Percentiles rank a stretch among this genome's conserved stretches.
phyloP scores from a whole-genome alignment of 352 stramenopile species.

The Globisporangium splendens region DNA sequence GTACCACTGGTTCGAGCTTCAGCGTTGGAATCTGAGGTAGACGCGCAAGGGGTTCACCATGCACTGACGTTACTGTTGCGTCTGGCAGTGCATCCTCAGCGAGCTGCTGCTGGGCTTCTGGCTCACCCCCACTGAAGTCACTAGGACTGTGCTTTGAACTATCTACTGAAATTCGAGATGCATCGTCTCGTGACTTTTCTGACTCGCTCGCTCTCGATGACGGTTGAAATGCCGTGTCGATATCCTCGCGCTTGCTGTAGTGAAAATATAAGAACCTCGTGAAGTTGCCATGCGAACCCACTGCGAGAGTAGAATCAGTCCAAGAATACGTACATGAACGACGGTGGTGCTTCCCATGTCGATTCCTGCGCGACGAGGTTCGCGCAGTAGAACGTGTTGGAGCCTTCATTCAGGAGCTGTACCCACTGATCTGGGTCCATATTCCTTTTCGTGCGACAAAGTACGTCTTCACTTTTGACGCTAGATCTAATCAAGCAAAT shows the following conservation, averaged over 20 bases:
- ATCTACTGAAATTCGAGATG: too few species aligned
- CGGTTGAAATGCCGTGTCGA: constrained; percentile 4
- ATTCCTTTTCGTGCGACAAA: neutral
- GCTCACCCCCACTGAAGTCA: neutral
- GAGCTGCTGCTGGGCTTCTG: neutral
- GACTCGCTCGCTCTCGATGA: too few species aligned
- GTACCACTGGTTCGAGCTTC: neutral
- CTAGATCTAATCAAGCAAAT: neutral
- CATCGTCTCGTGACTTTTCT: too few species aligned
- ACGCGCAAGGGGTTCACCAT: neutral
- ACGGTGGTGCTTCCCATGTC: constrained; percentile 9
- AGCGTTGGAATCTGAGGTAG: neutral
- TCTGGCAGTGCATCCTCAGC: neutral
- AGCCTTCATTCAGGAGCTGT: constrained; percentile 8
- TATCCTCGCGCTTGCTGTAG: constrained; percentile 13
- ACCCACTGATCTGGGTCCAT: constrained; percentile 10
- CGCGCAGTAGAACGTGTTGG: constrained; percentile 12
- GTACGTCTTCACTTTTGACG: too few species aligned
- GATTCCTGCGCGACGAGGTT: constrained; percentile 12
- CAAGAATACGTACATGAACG: constrained; percentile 11
- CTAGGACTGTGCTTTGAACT: too few species aligned
- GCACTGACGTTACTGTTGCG: neutral
- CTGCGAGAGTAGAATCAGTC: neutral
- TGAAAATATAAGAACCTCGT: neutral
- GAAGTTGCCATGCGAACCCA: too few species aligned